These are phyloP conservation scores for Monosporozyma solicola DNA, from an alignment of 805 yeast genomes.

Conservation along the genomic window DNA sequence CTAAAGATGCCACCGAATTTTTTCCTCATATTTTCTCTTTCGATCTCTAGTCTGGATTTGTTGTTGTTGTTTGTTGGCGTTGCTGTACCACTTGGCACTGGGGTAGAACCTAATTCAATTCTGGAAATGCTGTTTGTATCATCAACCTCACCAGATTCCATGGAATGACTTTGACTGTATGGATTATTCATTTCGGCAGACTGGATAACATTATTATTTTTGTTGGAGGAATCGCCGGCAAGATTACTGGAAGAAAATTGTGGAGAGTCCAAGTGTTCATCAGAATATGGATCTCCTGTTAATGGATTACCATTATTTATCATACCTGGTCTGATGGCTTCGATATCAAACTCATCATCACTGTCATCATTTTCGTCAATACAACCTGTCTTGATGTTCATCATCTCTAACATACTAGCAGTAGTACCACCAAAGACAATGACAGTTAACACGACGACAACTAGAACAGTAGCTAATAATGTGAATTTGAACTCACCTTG, in stretches of 20 bases:
- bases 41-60: constrained; percentile 1
- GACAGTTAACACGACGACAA: constrained; percentile 93
- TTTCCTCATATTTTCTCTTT: constrained; percentile 7
- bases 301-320: constrained; percentile 4
- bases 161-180: background rate
- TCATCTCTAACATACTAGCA: constrained; percentile 92
- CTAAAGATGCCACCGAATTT: constrained; percentile 19
- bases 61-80: background rate
- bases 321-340: constrained; percentile 41
- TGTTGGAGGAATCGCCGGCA: background rate
- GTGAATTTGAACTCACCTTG: constrained; percentile 90
- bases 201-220: background rate
- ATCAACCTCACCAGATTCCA: constrained; percentile 1
- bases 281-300: constrained; percentile 21
- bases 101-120: background rate
- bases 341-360: constrained; percentile 94
- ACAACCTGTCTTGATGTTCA: constrained; percentile 88
- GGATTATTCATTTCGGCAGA: background rate
- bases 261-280: constrained; percentile 13
- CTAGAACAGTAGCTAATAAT: constrained; percentile 86
- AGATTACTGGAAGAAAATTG: constrained; percentile 12
- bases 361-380: constrained; percentile 64
- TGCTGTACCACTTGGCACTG: background rate
- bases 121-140: background rate
- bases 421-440: constrained; percentile 97